Evolutionary conservation across 2,329 filamentous ascomycete species (phyloP).

Genomic region (Ophidiomyces ophidiicola): DNA sequence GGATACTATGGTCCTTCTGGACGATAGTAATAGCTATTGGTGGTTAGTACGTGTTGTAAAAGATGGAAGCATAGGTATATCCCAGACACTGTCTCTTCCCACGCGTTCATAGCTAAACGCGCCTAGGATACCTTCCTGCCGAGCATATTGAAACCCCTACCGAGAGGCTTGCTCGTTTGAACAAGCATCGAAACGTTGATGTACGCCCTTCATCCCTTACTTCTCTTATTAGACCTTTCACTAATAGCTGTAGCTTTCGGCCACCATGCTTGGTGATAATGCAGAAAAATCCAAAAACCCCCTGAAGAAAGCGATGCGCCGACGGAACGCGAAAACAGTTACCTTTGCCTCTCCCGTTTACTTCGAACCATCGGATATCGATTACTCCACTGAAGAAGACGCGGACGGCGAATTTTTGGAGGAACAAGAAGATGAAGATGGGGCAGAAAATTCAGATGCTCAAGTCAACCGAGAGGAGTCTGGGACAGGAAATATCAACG

Average conservation of each 20-base stretch:
- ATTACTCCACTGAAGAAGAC: constrained; percentile 65
- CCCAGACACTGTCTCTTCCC: not conserved
- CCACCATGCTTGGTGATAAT: constrained; percentile 59
- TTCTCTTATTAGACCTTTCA: not conserved
- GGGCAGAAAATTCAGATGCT: constrained; percentile 23
- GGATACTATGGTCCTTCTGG: constrained; percentile 94
- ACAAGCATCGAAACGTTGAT: constrained; percentile 97
- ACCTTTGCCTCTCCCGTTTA: constrained; percentile 76
- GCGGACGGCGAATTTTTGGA: constrained; percentile 37
- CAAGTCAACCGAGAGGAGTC: constrained; percentile 21
- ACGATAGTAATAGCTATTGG: constrained; percentile 99
- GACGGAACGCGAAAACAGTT: constrained; percentile 73
- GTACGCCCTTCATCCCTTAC: constrained; percentile 41
- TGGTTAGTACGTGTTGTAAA: constrained; percentile 97
- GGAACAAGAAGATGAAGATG: constrained; percentile 30
- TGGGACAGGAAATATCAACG: constrained; percentile 30
- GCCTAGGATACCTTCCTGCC: constrained; percentile 76
- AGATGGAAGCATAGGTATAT: constrained; percentile 78
- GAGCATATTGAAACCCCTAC: constrained; percentile 98
- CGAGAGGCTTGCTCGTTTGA: constrained; percentile 79
- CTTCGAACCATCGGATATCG: constrained; percentile 80
- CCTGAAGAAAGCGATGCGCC: constrained; percentile 69
- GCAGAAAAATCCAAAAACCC: constrained; percentile 71
- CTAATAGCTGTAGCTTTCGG: constrained; percentile 43
- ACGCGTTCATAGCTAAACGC: constrained; percentile 33